Evolutionary conservation across 345 rosid genomes (phyloP), one percentile per base, ranked within the genome.

Genomic region (Bruguiera gymnorhiza): DNA sequence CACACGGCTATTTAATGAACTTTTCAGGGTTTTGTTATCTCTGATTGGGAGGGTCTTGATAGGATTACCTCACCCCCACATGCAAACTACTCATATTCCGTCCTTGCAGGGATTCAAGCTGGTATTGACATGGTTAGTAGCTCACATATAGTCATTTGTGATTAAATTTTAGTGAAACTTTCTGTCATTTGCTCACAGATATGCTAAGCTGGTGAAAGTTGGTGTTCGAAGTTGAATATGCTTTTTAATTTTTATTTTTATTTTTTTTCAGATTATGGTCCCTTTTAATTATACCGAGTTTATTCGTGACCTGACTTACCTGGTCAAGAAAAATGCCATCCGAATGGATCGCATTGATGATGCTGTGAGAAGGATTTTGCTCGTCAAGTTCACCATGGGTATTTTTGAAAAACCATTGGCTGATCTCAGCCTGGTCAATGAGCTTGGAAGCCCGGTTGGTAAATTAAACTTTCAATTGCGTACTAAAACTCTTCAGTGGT

Each of bases 31-130:
- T 76, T 76, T 46, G 76, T 76, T 66, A 71, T 76, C 69, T 67
- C 80, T 54, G 80, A 76, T 67, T 76, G 76, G 80, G 72, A 67
- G 65, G 80, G 80, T 62, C 71, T 76, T 20, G 80, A 76, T 68
- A 63, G 56, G 60, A 56, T 76, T 58, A 76, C 80, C 8, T 71
- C 80, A 63, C 71, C 80, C 1, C 76, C 80, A 15, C 72, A 76
- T 77, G 73, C 60, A 57, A 72, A 77, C 66, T 77, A 77, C 62
- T 29, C 80, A 27, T 72, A 72, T 46, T 72, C 76, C 68, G 73
- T 77, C 27, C 73, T 66, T 56, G 66, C 73, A 62, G 70, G 67
- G 9, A 67, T 72, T 58, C 73, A 62, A 67, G 80, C 76, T 34
- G 73, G 80, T 66, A 72, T 77, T 51, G 76, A 76, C 54, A 76